Base-by-base conservation (phyloP, 2,329 filamentous ascomycete genomes). In the Cyclaneusma minus region DNA sequence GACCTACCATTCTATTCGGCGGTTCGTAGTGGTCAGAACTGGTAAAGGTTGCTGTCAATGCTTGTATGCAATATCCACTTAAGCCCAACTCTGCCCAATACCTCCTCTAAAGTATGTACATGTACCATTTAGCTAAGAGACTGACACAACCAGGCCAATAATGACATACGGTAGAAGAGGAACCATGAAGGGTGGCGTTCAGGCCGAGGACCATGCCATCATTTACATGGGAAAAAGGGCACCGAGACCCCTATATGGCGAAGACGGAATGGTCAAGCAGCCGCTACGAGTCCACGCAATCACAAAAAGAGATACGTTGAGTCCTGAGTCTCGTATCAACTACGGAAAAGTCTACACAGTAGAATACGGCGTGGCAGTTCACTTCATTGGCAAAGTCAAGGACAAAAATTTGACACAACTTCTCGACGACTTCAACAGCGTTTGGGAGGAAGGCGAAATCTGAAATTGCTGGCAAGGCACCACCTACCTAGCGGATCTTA, bases 301-400 rank as follows among this genome's bases (percentile, higher is more conserved):
- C 1, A 13, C 7, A 4, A 8, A 10, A 1, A 17, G 28, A 4
- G 16, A 43, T 7, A 22, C 27, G 8, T 24, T 44, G 1, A 29
- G 35, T 7, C 0, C 3, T 2, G 20, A 21, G 4, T 44, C 42
- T 4, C 26, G 43, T 7, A 15, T 46, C 5, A 42, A 46, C 21
- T 45, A 41, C 17, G 22, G 28, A 4, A 46, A 46, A 12, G 22
- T 44, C 10, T 45, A 45, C 21, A 45, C 43, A 1, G 35, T 46
- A 3, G 43, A 46, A 19, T 30, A 43, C 11, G 40, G 41, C 20
- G 29, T 41, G 4, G 31, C 34, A 6, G 41, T 46, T 2, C 31
- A 33, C 10, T 42, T 40, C 7, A 37, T 43, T 11, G 43, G 43
- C 7, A 29, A n/a, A 3, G 29, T 43, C 6, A 14, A 31, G 16